Base-by-base conservation (phyloP, 768 basidiomycete species). In the Cystofilobasidium macerans region DNA sequence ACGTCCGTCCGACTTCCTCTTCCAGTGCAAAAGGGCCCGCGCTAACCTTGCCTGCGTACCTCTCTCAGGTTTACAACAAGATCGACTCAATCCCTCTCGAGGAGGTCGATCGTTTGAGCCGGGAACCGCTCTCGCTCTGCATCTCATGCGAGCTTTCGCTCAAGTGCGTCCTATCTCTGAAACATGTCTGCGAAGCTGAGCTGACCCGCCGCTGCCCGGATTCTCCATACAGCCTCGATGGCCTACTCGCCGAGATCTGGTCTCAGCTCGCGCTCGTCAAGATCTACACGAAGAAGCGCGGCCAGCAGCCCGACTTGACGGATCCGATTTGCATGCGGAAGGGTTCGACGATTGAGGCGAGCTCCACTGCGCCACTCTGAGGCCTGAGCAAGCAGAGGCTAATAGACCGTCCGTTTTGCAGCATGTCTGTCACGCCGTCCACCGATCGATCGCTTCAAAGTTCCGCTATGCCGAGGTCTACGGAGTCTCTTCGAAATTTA, bases 281-380 rank as follows among this genome's bases (percentile, higher is more conserved):
- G 73, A 84, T 99, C 53, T 99, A 97, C 76, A 99, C 95, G 3
- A 99, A 99, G 78, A 93, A 93, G 75, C 82, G 95, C 51, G 95
- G 94, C n/a, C 88, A 81, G 35, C 88, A 87, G 70, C 93, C 95
- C 3, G 95, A 98, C 75, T 77, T 99, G 16, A 77, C 80, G 1
- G 95, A 99, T 76, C 95, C 95, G 30, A 84, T 98, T 57, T 78
- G 78, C 64, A 76, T 97, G 67, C 82, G 94, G 67, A 86, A 84
- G 74, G 95, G 94, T 0, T 90, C 94, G 3, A 92, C 89, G 4
- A 87, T 98, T 59, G 93, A 97, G 81, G 88, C 87, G 65, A 38
- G 71, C 67, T 24, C n/a, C 26, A 20, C 12, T 18, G 28, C n/a
- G n/a, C n/a, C n/a, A n/a, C n/a, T n/a, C n/a, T n/a, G n/a, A n/a